A percentile compares a stretch with the other conserved stretches of the same genome.
Conservation (phyloP, 768 basidiomycete species). For the Pisolithus marmoratus region DNA sequence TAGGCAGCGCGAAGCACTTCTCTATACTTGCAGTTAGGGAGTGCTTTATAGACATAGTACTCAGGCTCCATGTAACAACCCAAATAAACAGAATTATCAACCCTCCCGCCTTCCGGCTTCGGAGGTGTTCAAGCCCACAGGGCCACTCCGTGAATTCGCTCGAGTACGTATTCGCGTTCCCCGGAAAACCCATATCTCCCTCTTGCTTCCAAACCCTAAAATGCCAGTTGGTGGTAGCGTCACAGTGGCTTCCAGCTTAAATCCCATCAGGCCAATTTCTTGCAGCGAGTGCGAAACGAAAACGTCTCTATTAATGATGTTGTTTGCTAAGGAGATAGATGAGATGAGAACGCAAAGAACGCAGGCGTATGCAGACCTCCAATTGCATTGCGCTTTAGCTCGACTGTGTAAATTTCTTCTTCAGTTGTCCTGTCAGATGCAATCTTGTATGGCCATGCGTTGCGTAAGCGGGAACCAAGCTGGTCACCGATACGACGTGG, state of each 20-base stretch:
- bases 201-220: constrained; percentile 36
- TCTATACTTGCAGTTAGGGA: too few species aligned
- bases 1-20: too few species aligned
- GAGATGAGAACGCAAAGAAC: not conserved
- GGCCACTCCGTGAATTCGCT: constrained; percentile 22
- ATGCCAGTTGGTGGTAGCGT: constrained; percentile 43
- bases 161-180: constrained; percentile 29
- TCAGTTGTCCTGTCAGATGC: constrained; percentile 39
- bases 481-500: constrained; percentile 34
- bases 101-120: not conserved
- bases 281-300: constrained; percentile 62
- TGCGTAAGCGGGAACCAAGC: constrained; percentile 35
- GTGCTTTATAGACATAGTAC: too few species aligned
- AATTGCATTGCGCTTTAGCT: constrained; percentile 41
- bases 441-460: constrained; percentile 38
- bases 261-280: constrained; percentile 51
- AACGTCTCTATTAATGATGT: constrained; percentile 44
- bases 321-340: constrained; percentile 25
- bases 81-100: too few species aligned
- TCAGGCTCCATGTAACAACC: too few species aligned
- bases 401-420: constrained; percentile 48
- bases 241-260: constrained; percentile 61
- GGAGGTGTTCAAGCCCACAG: constrained; percentile 8
- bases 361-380: constrained; percentile 19
- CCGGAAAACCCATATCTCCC: constrained; percentile 65